phyloP scores from a whole-genome alignment of 805 yeast species.

The Kodamaea restingae region DNA sequence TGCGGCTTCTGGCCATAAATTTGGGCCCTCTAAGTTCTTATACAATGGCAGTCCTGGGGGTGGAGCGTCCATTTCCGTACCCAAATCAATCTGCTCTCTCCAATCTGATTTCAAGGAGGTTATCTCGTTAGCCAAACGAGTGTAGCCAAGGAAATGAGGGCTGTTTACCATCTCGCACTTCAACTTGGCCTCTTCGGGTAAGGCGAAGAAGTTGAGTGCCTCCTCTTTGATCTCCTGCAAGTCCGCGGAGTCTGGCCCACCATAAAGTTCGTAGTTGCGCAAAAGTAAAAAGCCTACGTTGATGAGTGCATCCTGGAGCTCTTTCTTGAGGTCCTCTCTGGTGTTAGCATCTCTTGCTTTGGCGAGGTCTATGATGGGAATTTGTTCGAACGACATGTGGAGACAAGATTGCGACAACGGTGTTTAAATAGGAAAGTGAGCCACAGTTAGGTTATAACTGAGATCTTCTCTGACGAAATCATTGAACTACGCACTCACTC shows the following conservation, averaged over 20 bases:
- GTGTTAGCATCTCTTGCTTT: conserved; percentile 39
- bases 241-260: conserved; percentile 41
- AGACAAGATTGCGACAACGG: neutral
- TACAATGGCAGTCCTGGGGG: conserved; percentile 36
- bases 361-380: conserved; percentile 45
- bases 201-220: conserved; percentile 41
- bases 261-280: conserved; percentile 27
- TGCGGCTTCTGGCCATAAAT: conserved; percentile 46
- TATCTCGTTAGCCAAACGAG: conserved; percentile 53
- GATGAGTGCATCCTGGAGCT: conserved; percentile 44
- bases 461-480: no score
- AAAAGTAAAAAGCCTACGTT: conserved; percentile 54
- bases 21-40: conserved; percentile 54
- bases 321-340: conserved; percentile 40
- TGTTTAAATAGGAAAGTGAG: neutral
- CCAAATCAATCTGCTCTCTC: conserved; percentile 62
- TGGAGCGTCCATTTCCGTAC: conserved; percentile 48
- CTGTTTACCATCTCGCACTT: conserved; percentile 50
- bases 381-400: conserved; percentile 32
- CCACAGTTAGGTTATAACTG: conserved; percentile 1
- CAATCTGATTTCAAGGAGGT: conserved; percentile 52
- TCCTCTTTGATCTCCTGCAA: conserved; percentile 36
- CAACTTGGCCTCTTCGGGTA: conserved; percentile 44
- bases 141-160: conserved; percentile 58
- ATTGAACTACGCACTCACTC: no score